phyloP scores from a whole-genome alignment of 2,329 filamentous ascomycete genomes.

The Rhytidhysteron rufulum region DNA sequence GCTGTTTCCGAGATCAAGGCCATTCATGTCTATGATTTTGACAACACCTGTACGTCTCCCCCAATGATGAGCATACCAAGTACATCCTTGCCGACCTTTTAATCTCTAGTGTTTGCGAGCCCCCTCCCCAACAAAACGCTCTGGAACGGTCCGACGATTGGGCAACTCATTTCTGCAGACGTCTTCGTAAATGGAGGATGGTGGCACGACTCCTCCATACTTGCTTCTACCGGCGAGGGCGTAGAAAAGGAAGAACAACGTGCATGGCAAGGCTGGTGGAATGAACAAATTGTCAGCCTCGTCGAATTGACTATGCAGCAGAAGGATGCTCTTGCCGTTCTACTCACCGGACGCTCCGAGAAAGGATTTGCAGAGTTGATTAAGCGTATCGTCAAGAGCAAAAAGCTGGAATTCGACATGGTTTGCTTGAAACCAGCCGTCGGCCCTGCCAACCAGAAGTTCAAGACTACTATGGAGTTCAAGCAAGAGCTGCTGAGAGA shows the following conservation, averaged over 20 bases:
- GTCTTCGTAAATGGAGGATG: slow-evolving; percentile 81
- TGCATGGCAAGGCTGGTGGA: slow-evolving; percentile 95
- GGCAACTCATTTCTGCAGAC: slow-evolving; percentile 70
- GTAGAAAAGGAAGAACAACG: slow-evolving; percentile 74
- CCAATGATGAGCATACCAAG: not conserved
- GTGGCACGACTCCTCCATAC: slow-evolving; percentile 92
- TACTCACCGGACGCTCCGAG: slow-evolving; percentile 84
- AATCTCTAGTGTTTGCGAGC: slow-evolving; percentile 72
- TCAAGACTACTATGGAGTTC: slow-evolving; percentile 82
- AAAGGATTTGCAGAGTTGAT: slow-evolving; percentile 72
- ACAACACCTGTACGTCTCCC: slow-evolving; percentile 73
- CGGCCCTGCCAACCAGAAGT: slow-evolving; percentile 74
- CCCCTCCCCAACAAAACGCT: slow-evolving; percentile 84
- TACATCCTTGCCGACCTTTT: not conserved
- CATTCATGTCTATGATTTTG: slow-evolving; percentile 95
- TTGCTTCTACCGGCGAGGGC: slow-evolving; percentile 81
- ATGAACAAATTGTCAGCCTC: slow-evolving; percentile 78
- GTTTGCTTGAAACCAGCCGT: slow-evolving; percentile 80
- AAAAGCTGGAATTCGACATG: slow-evolving; percentile 81
- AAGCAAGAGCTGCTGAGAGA: slow-evolving; percentile 81
- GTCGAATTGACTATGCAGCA: slow-evolving; percentile 78
- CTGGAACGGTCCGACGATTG: slow-evolving; percentile 77
- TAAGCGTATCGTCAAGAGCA: slow-evolving; percentile 74
- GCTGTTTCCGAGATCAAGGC: slow-evolving; percentile 66
- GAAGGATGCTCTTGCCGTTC: slow-evolving; percentile 76